Evolutionary conservation across 1,284 basidiomycete genomes (phyloP), one percentile per base, ranked within the genome.

Genomic region (Ustilago cynodontis): DNA sequence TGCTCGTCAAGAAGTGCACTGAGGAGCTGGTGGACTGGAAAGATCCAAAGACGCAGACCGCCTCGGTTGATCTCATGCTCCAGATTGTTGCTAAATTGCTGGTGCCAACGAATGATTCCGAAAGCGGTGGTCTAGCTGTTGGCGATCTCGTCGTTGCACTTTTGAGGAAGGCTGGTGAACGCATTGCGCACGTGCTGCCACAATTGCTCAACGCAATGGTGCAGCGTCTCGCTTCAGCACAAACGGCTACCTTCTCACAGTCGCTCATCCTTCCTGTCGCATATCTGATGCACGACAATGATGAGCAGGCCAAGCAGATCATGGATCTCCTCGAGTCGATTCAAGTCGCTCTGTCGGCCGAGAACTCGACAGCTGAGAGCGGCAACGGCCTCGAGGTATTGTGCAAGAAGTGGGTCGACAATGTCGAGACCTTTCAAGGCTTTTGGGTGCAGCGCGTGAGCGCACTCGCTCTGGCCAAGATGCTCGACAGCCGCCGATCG

Each of bases 71-170:
- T n/a, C 57, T 67, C n/a, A 66, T 84, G 53, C 67, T 83, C 24
- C 72, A 70, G 29, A 68, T 85, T 49, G 65, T 85, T 14, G 75
- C 81, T 35, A 70, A 66, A 20, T 70, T 81, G 57, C 76, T 85
- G 11, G 57, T 64, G 11, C 78, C 81, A 3, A 54, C 74, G 13
- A 75, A 76, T 31, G 76, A 78, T 33, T 73, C 77, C 14, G 82
- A 81, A 70, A 92, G 94, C 2, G 94, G 93, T 43, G 95, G 95
- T 13, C 89, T 98, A 11, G 92, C 93, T 57, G 92, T 98, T 49
- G 96, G 96, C 43, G 95, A 98, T 83, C 88, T 99, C 47, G 93
- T 99, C 82, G 93, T 98, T 72, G 94, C 98, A 80, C 88, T 99
- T 22, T 88, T 99, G 68, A 90, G 96, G 22, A 90, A 90, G 65